Percentiles rank a stretch among this genome's conserved stretches.
Evolutionary conservation across 352 stramenopile genomes (phyloP).

Genomic region (Phytophthora megakarya): DNA sequence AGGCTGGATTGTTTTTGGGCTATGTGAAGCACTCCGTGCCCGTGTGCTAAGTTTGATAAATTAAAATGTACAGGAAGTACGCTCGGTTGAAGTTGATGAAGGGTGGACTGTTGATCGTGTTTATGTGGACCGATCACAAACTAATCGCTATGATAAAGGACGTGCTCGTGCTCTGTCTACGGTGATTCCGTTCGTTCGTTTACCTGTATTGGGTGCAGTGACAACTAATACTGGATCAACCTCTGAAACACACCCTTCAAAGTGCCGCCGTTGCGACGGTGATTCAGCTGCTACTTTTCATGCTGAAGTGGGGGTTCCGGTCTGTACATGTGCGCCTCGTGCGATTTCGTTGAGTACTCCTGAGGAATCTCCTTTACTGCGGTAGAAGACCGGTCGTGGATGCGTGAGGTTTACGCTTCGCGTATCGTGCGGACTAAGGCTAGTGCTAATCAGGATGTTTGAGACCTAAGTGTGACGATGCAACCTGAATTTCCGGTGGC

Average conservation of each 20-base stretch:
- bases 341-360: not conserved
- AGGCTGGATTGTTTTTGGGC: constrained; percentile 6
- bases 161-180: no score
- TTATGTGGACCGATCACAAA: constrained; percentile 3
- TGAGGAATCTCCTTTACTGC: constrained; percentile 8
- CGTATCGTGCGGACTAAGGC: not conserved
- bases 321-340: not conserved
- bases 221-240: no score
- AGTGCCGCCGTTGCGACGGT: no score
- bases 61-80: constrained; percentile 7
- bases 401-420: not conserved
- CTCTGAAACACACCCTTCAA: no score
- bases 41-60: constrained; percentile 2
- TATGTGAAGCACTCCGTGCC: constrained; percentile 10
- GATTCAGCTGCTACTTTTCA: not conserved
- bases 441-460: not conserved
- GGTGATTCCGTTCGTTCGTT: no score
- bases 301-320: constrained; percentile 2
- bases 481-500: no score
- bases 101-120: constrained; percentile 2
- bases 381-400: not conserved
- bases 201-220: no score
- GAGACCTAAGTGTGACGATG: not conserved
- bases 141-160: not conserved
- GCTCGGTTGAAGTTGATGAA: constrained; percentile 1